phyloP scores from a whole-genome alignment of 768 basidiomycete species.

The Holtermanniella nyarrowii region DNA sequence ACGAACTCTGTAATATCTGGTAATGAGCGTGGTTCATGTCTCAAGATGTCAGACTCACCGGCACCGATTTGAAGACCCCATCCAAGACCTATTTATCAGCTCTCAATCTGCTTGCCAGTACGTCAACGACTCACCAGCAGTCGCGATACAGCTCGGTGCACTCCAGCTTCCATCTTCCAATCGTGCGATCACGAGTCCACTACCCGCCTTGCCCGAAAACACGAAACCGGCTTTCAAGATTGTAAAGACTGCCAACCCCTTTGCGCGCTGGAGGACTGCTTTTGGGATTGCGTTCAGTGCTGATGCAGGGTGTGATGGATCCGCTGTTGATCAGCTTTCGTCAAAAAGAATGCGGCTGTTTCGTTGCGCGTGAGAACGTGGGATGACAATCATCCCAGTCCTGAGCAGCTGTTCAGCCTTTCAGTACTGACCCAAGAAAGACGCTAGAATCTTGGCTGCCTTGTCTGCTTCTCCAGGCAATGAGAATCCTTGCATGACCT shows the following conservation, averaged over 20 bases:
- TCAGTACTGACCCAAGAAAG: constrained; percentile 57
- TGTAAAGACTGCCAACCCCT: constrained; percentile 90
- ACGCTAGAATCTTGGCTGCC: constrained; percentile 78
- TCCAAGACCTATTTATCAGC: constrained; percentile 13
- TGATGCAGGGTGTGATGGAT: constrained; percentile 74
- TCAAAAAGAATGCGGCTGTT: no score
- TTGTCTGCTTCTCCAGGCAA: constrained; percentile 90
- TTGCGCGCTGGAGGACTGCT: constrained; percentile 73
- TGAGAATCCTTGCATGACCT: constrained; percentile 73
- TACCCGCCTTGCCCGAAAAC: constrained; percentile 89
- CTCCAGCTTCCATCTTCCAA: constrained; percentile 93
- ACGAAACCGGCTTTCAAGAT: constrained; percentile 82
- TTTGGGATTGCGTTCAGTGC: constrained; percentile 92
- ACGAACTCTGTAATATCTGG: constrained; percentile 61
- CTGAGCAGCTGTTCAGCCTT: no score
- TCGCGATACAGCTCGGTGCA: constrained; percentile 93
- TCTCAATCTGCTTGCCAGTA: not conserved
- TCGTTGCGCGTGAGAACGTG: no score
- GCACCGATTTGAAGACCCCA: constrained; percentile 70
- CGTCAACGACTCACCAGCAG: constrained; percentile 52
- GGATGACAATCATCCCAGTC: no score
- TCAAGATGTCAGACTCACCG: constrained; percentile 47
- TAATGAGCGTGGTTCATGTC: not conserved
- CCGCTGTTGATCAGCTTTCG: constrained; percentile 58
- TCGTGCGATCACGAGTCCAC: constrained; percentile 82